These are phyloP conservation scores for Ceratobasidium sp. DNA, from an alignment of 1,284 basidiomycete species.

Conservation along the genomic window DNA sequence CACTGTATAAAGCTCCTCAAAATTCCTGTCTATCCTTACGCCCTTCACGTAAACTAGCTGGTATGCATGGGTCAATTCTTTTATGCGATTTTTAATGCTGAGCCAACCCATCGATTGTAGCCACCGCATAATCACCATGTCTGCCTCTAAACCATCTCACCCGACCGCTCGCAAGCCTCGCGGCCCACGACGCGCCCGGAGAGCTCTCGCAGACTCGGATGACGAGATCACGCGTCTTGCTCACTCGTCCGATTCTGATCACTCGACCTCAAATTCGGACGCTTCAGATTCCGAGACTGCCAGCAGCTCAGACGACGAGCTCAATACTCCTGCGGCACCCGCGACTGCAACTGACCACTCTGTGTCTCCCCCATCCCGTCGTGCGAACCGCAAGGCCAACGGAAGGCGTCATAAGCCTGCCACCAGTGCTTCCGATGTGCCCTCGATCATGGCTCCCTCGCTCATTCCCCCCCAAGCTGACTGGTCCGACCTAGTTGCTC, in stretches of 20 bases:
- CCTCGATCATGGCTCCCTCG: constrained; percentile 9
- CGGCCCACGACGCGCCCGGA: constrained; percentile 33
- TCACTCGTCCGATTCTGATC: constrained; percentile 11
- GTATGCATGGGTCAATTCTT: not conserved
- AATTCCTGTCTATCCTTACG: constrained; percentile 14
- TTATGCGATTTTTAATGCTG: not conserved
- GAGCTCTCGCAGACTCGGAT: constrained; percentile 24
- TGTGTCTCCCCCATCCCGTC: constrained; percentile 23
- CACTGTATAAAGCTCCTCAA: constrained; percentile 16
- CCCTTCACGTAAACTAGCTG: not conserved
- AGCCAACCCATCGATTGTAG: not conserved
- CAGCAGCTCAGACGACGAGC: constrained; percentile 11
- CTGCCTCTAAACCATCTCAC: constrained; percentile 20
- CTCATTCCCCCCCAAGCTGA: constrained; percentile 49
- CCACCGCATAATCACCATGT: constrained; percentile 15
- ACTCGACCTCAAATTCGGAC: not conserved
- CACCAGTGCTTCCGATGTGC: constrained; percentile 4
- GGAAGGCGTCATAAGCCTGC: not conserved
- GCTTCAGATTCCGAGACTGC: not conserved
- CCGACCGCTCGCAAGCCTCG: constrained; percentile 20
- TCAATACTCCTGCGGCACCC: constrained; percentile 34
- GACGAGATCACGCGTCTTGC: constrained; percentile 38
- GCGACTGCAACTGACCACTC: constrained; percentile 29
- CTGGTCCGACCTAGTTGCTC: constrained; percentile 80
- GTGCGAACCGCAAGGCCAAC: not conserved